Evolutionary conservation across 2,329 filamentous ascomycete genomes (phyloP).

Genomic region (Colletotrichum tabaci): DNA sequence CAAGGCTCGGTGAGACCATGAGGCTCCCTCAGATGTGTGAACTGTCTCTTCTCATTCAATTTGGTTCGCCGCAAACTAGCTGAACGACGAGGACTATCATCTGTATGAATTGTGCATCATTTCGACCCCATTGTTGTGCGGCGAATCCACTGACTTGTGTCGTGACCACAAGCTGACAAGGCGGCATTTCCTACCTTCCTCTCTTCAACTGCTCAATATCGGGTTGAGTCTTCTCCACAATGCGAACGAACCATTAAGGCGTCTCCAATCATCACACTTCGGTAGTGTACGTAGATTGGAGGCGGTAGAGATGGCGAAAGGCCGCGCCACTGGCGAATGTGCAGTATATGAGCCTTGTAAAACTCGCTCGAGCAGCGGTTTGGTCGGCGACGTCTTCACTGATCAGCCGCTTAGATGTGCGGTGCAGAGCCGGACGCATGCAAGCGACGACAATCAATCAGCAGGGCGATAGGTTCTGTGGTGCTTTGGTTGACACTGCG

Average conservation of each 20-base stretch:
- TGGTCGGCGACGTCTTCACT: conserved; percentile 7
- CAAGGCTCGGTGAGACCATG: conserved; percentile 4
- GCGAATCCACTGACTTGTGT: background rate
- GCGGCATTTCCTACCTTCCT: no score
- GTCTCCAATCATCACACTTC: background rate
- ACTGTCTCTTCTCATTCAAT: background rate
- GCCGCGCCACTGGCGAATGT: background rate
- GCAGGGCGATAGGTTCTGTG: background rate
- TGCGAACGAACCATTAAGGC: no score
- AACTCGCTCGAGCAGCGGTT: conserved; percentile 1
- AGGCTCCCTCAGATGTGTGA: conserved; percentile 13
- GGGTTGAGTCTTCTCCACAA: no score
- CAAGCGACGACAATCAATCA: conserved; percentile 32
- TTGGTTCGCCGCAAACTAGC: conserved; percentile 21
- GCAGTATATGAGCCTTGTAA: background rate
- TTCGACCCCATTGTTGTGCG: conserved; percentile 7
- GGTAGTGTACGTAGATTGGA: background rate
- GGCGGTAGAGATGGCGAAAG: conserved; percentile 4
- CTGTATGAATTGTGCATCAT: background rate
- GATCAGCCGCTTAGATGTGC: conserved; percentile 11
- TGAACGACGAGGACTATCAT: conserved; percentile 17
- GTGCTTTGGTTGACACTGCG: conserved; percentile 23
- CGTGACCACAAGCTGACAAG: background rate
- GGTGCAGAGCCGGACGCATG: conserved; percentile 14
- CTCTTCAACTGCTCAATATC: no score